Conservation (phyloP, 78 protist species). For the Acrasis kona region DNA sequence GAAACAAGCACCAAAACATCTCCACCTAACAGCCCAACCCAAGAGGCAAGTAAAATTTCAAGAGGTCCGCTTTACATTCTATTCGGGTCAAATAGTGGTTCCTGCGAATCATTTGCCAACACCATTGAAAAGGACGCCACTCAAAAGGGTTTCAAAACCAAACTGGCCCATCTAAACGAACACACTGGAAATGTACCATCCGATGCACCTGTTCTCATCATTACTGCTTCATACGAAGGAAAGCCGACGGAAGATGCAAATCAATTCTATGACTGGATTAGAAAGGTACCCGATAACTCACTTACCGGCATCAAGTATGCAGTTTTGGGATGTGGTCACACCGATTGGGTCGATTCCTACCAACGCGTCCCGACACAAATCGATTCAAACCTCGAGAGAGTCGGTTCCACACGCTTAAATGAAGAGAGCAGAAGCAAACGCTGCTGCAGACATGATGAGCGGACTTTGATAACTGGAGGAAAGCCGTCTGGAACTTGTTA, state of each 20-base stretch:
- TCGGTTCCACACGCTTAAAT: background rate
- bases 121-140: too few species aligned
- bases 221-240: background rate
- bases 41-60: too few species aligned
- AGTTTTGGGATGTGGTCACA: background rate
- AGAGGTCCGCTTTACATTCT: too few species aligned
- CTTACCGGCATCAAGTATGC: background rate
- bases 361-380: background rate
- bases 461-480: background rate
- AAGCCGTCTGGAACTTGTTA: background rate
- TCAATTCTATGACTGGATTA: background rate
- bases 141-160: too few species aligned
- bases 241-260: slow-evolving; percentile 6
- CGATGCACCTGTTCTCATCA: background rate
- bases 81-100: too few species aligned
- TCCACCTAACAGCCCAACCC: too few species aligned
- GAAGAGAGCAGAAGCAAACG: background rate
- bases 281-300: background rate
- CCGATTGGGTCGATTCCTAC: background rate
- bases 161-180: too few species aligned
- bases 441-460: background rate
- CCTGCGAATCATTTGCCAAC: too few species aligned
- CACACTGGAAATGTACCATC: too few species aligned
- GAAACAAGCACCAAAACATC: too few species aligned
- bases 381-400: background rate